phyloP scores from a whole-genome alignment of 352 stramenopile genomes.

The Thalassiosira exigua region DNA sequence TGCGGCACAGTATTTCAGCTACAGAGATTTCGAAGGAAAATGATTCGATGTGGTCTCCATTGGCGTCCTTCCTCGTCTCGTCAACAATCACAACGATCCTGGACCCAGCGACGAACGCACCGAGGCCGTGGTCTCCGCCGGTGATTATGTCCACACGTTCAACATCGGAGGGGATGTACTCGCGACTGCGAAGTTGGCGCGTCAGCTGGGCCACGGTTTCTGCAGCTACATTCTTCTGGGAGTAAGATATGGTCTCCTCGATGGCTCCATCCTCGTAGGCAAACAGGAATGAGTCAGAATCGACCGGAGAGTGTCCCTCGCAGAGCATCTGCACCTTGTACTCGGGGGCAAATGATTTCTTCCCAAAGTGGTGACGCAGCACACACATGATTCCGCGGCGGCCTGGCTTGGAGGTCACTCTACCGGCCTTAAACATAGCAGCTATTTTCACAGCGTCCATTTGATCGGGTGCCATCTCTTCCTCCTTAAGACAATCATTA shows the following conservation, averaged over 20 bases:
- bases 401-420: background rate
- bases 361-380: conserved; percentile 21
- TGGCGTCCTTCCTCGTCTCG: background rate
- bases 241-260: conserved; percentile 8
- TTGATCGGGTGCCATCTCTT: background rate
- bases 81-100: background rate
- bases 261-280: background rate
- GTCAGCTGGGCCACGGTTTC: conserved; percentile 15
- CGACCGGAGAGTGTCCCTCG: conserved; percentile 6
- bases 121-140: conserved; percentile 13
- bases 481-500: conserved; percentile 8
- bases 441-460: conserved; percentile 10
- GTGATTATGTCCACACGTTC: conserved; percentile 18
- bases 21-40: background rate
- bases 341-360: conserved; percentile 17
- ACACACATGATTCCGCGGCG: background rate
- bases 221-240: conserved; percentile 14
- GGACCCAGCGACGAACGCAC: conserved; percentile 10
- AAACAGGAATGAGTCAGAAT: background rate
- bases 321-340: conserved; percentile 25
- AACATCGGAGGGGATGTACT: background rate
- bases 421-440: conserved; percentile 9
- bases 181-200: background rate
- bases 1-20: conserved; percentile 15
- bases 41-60: background rate